Evolutionary conservation across 228 moss, liverwort and hornwort species (phyloP).

Genomic region (Sphagnum fallax): DNA sequence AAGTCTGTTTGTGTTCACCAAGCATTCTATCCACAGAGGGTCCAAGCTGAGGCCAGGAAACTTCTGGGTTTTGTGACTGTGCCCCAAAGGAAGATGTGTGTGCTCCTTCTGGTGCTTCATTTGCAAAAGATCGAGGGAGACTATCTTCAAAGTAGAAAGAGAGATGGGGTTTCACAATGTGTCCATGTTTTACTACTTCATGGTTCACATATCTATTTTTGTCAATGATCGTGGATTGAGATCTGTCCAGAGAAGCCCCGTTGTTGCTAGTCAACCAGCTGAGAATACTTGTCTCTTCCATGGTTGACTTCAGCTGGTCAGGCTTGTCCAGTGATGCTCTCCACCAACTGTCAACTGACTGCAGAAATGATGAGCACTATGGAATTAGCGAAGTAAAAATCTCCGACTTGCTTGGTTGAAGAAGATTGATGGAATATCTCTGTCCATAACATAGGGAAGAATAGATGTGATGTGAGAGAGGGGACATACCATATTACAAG

Average conservation of each 20-base stretch:
- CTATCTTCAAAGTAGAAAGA: no score
- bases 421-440: no score
- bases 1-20: conserved; percentile 5
- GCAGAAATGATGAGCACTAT: no score
- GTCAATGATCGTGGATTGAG: neutral
- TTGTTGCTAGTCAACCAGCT: neutral
- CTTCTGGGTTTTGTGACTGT: neutral
- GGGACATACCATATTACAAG: no score
- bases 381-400: no score
- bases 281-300: neutral
- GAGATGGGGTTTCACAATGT: neutral
- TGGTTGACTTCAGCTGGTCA: neutral
- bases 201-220: neutral
- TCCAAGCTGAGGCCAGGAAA: conserved; percentile 15
- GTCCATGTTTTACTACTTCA: neutral
- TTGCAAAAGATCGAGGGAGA: neutral
- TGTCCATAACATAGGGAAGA: no score
- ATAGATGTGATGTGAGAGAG: no score
- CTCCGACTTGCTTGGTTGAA: no score
- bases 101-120: neutral
- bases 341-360: no score
- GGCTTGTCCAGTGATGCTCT: neutral
- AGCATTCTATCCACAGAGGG: conserved; percentile 25
- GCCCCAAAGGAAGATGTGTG: neutral
- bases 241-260: neutral